Evolutionary conservation across 768 basidiomycete genomes (phyloP), one percentile per base, ranked within the genome.

Genomic region (Tylopilus cervinicoccineus): DNA sequence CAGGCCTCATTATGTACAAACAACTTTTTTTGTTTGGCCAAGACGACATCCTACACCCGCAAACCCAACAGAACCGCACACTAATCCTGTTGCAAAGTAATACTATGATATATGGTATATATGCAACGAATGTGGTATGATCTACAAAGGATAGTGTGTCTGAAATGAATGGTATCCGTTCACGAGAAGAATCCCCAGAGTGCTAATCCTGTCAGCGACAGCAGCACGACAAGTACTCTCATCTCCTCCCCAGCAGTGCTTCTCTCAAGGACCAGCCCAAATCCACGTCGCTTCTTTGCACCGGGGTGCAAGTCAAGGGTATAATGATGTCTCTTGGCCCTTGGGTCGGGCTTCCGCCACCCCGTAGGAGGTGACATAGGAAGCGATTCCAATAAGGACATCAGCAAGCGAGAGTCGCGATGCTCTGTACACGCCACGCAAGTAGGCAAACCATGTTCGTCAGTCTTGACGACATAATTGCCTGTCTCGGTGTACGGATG

Each of bases 161-260:
- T 20, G 10, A 16, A 38, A 19, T 4, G 6, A 42, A 12, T n/a
- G 24, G 24, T 37, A 36, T 29, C 33, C 37, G 19, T 28, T 61
- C 42, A 64, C 17, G 58, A 52, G n/a, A 67, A 61, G 43, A 67
- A 67, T 22, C 65, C 55, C 65, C 65, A 69, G 6, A 67, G 47
- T 10, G 65, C 65, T 20, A 67, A 38, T 38, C 60, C 67, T 10
- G 61, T 58, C 38, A 67, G 45, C 7, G 65, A 64, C 32, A 61
- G 31, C 28, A 67, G 31, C 6, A 65, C 47, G 26, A 56, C 39
- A 27, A 67, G 48, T 3, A 65, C 52, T 43, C 66, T 72, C 62
- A 78, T 74, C 64, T 88, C 86, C 59, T 87, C 83, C 6, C 86
- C 86, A 20, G 86, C 85, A 1, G 76, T 64, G 17, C 79, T 80